A percentile compares a stretch with the other conserved stretches of the same genome.
phyloP scores from a whole-genome alignment of 305 asterid species.

The Rubia occidens region DNA sequence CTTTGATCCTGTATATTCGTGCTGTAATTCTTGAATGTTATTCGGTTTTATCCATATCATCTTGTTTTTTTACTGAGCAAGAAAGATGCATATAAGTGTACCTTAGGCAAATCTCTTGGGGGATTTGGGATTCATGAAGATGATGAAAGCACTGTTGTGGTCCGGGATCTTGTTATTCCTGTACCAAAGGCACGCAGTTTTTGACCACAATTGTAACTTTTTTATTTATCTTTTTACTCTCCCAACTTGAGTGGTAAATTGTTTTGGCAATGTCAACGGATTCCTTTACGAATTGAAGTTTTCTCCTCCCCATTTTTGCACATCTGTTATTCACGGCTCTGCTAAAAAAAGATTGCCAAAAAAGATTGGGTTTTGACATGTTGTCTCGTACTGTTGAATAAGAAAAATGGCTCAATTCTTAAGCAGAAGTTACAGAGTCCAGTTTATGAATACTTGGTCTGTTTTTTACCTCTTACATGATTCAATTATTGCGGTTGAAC shows the following conservation, averaged over 20 bases:
- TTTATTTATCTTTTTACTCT: background rate
- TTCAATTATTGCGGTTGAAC: background rate
- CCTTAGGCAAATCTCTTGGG: slow-evolving; percentile 1
- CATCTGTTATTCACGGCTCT: slow-evolving; percentile 4
- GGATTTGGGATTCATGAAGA: background rate
- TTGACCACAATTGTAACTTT: background rate
- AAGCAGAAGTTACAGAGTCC: background rate
- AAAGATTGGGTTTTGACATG: background rate
- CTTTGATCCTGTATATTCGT: background rate
- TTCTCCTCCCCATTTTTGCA: background rate
- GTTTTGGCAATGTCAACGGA: background rate
- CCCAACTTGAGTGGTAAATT: background rate
- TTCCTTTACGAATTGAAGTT: slow-evolving; percentile 1
- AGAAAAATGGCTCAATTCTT: background rate
- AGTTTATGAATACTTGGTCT: background rate
- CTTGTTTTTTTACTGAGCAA: background rate
- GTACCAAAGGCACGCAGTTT: background rate
- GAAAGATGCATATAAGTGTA: background rate
- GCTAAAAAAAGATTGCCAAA: background rate
- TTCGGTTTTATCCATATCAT: background rate
- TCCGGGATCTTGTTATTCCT: slow-evolving; percentile 9
- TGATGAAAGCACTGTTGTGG: slow-evolving; percentile 2
- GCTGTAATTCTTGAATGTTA: slow-evolving; percentile 1
- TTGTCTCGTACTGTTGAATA: background rate
- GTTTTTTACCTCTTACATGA: too few relatives aligned